Percentiles rank a stretch among this genome's conserved stretches.
Conservation (phyloP, 2,329 filamentous ascomycete genomes). For the Plenodomus lindquistii region DNA sequence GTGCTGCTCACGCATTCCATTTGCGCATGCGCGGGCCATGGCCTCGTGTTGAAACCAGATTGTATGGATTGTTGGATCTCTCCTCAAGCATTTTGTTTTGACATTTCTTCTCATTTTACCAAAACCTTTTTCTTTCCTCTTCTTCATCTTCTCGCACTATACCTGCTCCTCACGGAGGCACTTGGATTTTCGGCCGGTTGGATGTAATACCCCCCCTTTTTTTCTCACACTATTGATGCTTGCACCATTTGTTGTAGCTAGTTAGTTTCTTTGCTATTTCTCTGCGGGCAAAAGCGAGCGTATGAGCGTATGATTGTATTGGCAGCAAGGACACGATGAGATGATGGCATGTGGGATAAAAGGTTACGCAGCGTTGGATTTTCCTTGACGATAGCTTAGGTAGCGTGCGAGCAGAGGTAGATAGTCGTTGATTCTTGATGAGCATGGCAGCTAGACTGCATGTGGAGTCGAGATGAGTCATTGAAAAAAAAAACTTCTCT, state of each 20-base stretch:
- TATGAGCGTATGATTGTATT: not conserved
- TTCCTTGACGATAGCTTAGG: not conserved
- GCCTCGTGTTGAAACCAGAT: slow-evolving; percentile 26
- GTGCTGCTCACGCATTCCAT: slow-evolving; percentile 43
- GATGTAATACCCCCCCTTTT: slow-evolving; percentile 36
- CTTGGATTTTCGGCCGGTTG: slow-evolving; percentile 22
- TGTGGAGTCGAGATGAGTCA: not conserved
- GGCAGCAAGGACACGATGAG: not conserved
- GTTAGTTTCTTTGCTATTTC: not conserved
- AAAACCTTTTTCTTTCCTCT: slow-evolving; percentile 10
- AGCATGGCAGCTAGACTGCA: not conserved
- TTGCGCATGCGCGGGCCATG: slow-evolving; percentile 30
- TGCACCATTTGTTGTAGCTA: not conserved
- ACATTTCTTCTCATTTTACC: slow-evolving; percentile 6
- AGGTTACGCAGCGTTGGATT: not conserved
- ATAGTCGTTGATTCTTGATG: not conserved
- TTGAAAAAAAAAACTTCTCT: not conserved
- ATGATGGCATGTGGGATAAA: not conserved
- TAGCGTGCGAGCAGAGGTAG: not conserved
- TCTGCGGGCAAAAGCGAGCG: not conserved
- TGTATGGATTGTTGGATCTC: slow-evolving; percentile 5
- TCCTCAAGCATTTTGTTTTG: slow-evolving; percentile 1
- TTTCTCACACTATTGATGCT: slow-evolving; percentile 7
- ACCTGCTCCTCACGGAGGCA: slow-evolving; percentile 31
- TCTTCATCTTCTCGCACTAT: slow-evolving; percentile 25